Evolutionary conservation across 1,284 basidiomycete genomes (phyloP).

Genomic region (Cutaneotrichosporon cyanovorans): DNA sequence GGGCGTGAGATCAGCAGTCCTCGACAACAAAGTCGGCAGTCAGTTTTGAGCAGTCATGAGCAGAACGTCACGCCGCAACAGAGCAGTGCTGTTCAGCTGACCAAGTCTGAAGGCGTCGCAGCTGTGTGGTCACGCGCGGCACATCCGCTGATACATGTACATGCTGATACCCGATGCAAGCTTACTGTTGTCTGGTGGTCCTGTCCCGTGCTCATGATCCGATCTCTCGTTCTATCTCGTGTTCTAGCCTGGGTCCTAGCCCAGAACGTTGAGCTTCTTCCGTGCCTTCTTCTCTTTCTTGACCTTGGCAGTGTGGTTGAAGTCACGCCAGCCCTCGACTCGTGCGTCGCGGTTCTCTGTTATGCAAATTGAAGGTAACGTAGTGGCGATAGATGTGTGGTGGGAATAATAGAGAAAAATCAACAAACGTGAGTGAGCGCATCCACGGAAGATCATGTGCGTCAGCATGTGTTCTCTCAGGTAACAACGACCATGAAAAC

Average conservation of each 20-base stretch:
- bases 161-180: no score
- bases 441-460: constrained; percentile 2
- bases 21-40: no score
- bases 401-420: constrained; percentile 10
- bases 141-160: no score
- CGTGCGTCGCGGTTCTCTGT: constrained; percentile 40
- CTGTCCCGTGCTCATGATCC: no score
- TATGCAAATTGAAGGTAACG: not conserved
- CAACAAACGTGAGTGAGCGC: constrained; percentile 12
- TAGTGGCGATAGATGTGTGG: not conserved
- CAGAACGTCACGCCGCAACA: no score
- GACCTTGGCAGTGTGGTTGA: constrained; percentile 23
- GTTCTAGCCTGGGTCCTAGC: constrained; percentile 11
- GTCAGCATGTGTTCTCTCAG: constrained; percentile 27
- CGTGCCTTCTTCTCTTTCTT: constrained; percentile 39
- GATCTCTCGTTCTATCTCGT: no score
- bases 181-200: no score
- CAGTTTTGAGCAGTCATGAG: no score
- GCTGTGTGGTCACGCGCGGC: no score
- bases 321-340: constrained; percentile 41
- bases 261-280: constrained; percentile 40
- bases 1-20: no score
- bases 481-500: not conserved
- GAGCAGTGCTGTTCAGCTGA: no score
- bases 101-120: no score